Evolutionary conservation across 1,284 basidiomycete species (phyloP).

Genomic region (Baeospora myosura): DNA sequence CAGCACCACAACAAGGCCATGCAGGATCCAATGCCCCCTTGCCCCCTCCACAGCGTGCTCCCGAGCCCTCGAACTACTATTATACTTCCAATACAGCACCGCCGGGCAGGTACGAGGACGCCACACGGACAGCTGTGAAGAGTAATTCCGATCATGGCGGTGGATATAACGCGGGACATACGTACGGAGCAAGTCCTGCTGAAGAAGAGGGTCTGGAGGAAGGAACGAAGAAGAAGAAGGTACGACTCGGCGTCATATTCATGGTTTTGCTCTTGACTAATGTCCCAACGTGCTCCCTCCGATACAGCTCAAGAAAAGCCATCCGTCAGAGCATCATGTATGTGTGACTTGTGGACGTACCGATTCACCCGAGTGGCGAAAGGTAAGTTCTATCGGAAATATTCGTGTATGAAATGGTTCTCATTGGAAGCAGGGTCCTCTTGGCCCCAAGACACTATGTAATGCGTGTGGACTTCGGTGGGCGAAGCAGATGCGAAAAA

Average conservation of each 20-base stretch:
- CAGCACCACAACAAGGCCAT: not conserved
- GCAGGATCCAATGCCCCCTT: not conserved
- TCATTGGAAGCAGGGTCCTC: conserved; percentile 51
- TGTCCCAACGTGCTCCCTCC: conserved; percentile 4
- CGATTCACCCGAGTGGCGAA: conserved; percentile 80
- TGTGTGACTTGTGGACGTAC: conserved; percentile 75
- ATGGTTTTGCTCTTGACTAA: too few relatives aligned
- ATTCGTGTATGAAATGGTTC: conserved; percentile 9
- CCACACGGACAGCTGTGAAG: not conserved
- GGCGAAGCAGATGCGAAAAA: conserved; percentile 61
- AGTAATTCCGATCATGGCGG: not conserved
- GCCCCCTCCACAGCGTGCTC: not conserved
- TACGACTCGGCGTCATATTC: conserved; percentile 11
- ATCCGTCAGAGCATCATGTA: conserved; percentile 56
- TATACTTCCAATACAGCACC: not conserved
- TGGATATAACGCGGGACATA: too few relatives aligned
- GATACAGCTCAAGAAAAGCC: conserved; percentile 43
- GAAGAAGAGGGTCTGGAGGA: conserved; percentile 31
- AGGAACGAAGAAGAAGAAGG: conserved; percentile 37
- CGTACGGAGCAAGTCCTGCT: conserved; percentile 1
- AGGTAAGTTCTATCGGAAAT: conserved; percentile 35
- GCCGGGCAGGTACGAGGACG: not conserved
- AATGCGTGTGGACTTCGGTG: conserved; percentile 82
- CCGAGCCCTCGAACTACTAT: not conserved
- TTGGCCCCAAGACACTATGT: conserved; percentile 80